These are phyloP conservation scores for Chaetomium olivaceum DNA, from an alignment of 2,329 filamentous ascomycete species.

Conservation along the genomic window DNA sequence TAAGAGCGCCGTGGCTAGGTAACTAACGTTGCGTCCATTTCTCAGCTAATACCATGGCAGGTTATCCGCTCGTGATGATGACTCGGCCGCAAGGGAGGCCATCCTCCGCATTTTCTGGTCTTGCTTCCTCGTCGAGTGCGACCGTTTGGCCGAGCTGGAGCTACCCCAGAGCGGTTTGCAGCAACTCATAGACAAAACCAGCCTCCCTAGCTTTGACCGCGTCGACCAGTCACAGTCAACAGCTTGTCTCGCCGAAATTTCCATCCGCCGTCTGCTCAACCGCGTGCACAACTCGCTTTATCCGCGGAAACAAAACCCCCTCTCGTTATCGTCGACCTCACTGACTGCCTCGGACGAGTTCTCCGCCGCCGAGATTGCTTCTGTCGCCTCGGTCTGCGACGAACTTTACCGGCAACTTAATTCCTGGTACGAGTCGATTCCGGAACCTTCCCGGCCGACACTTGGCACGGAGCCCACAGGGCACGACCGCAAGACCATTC, in stretches of 20 bases:
- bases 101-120: conserved; percentile 18
- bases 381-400: conserved; percentile 9
- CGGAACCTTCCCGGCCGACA: conserved; percentile 7
- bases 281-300: conserved; percentile 13
- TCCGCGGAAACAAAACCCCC: not conserved
- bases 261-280: conserved; percentile 15
- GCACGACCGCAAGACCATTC: conserved; percentile 9
- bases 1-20: not conserved
- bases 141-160: conserved; percentile 14
- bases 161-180: conserved; percentile 15
- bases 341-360: conserved; percentile 12
- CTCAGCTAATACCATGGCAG: not conserved
- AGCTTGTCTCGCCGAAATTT: conserved; percentile 10
- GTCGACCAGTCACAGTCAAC: conserved; percentile 11
- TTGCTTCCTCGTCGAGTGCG: conserved; percentile 17
- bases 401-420: conserved; percentile 16
- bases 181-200: conserved; percentile 15
- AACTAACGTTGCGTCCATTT: not conserved
- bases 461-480: conserved; percentile 8
- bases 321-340: conserved; percentile 14
- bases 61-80: conserved; percentile 8
- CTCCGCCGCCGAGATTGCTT: conserved; percentile 8
- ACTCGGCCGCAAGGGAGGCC: conserved; percentile 2
- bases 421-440: conserved; percentile 18
- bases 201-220: conserved; percentile 1